These are phyloP conservation scores for Syzygium jambos DNA, from an alignment of 345 rosid species.

Conservation along the genomic window DNA sequence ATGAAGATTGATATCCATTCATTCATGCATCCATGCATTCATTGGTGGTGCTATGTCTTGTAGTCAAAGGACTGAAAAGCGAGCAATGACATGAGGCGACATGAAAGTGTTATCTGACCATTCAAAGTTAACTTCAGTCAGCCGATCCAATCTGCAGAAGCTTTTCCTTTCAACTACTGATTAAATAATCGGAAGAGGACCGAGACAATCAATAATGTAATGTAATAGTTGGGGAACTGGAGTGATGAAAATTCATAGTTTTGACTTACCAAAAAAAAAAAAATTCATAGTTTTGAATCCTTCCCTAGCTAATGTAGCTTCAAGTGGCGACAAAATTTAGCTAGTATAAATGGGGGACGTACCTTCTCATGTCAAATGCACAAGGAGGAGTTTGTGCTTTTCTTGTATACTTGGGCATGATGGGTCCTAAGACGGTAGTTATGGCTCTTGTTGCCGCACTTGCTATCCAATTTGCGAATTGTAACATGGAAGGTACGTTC, in stretches of 20 bases:
- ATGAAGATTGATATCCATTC: background rate
- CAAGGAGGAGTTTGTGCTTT: background rate
- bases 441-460: background rate
- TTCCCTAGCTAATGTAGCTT: background rate
- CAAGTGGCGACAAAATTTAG: background rate
- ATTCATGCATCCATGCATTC: background rate
- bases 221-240: background rate
- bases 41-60: background rate
- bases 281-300: background rate
- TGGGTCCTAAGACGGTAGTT: background rate
- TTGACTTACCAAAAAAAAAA: no score
- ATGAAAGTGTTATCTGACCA: background rate
- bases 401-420: background rate
- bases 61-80: background rate
- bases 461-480: background rate
- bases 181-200: background rate
- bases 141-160: background rate
- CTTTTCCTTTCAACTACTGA: background rate
- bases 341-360: background rate
- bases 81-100: background rate
- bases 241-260: background rate
- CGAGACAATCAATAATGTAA: background rate
- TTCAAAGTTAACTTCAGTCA: background rate
- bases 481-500: background rate
- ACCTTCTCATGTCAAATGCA: background rate